A percentile compares a stretch with the other conserved stretches of the same genome.
Conservation (phyloP, 2,329 filamentous ascomycete genomes). For the Microcyclosporella mali region DNA sequence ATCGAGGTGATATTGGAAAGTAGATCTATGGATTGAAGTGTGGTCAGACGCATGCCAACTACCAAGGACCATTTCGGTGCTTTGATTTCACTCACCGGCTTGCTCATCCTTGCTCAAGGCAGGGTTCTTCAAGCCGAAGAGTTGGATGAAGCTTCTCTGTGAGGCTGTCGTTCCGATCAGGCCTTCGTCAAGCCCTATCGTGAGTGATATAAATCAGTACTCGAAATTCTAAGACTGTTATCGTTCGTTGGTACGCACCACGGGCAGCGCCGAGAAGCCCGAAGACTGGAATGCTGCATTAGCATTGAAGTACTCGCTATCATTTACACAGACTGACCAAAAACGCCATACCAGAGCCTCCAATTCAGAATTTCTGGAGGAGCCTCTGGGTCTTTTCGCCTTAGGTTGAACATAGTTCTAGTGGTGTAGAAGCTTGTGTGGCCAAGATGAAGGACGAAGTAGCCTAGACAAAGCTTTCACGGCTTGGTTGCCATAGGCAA, state of each 20-base stretch:
- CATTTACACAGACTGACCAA: constrained; percentile 32
- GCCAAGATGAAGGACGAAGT: no score
- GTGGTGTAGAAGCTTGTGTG: no score
- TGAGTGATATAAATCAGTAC: no score
- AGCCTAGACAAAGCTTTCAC: no score
- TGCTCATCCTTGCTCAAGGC: constrained; percentile 36
- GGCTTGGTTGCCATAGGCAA: no score
- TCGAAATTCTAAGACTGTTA: no score
- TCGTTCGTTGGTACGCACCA: no score
- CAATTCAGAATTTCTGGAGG: constrained; percentile 69
- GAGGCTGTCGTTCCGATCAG: constrained; percentile 56
- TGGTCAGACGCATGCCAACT: no score
- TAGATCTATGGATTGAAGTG: constrained; percentile 33
- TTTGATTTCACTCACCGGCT: background rate
- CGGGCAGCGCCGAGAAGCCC: constrained; percentile 65
- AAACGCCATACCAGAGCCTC: constrained; percentile 69
- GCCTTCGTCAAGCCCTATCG: constrained; percentile 76
- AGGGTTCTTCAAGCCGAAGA: constrained; percentile 54
- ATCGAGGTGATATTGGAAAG: constrained; percentile 65
- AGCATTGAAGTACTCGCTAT: background rate
- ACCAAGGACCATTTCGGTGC: no score
- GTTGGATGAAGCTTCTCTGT: constrained; percentile 56
- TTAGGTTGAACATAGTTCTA: constrained; percentile 23
- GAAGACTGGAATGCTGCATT: constrained; percentile 21
- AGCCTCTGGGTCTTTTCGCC: constrained; percentile 49